These are phyloP conservation scores for Aspergillus panamensis DNA, from an alignment of 495 filamentous ascomycete genomes.

Conservation along the genomic window DNA sequence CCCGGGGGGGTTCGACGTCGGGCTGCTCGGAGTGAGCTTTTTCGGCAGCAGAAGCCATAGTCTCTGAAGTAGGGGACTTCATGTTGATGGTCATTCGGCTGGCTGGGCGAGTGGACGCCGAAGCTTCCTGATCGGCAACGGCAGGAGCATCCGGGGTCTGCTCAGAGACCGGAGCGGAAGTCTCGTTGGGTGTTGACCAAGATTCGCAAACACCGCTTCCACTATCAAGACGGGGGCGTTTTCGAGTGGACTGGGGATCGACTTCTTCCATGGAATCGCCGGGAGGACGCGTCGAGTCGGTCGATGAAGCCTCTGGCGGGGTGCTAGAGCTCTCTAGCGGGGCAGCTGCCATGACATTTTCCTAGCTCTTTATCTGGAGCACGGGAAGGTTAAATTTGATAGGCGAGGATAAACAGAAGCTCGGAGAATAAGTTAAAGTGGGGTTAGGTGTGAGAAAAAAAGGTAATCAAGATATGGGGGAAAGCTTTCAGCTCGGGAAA, in stretches of 20 bases:
- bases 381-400: constrained; percentile 1
- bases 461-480: background rate
- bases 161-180: constrained; percentile 22
- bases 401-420: background rate
- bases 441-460: background rate
- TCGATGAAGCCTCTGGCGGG: constrained; percentile 39
- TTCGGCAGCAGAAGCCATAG: constrained; percentile 19
- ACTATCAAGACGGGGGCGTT: constrained; percentile 62
- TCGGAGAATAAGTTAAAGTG: background rate
- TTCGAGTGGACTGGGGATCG: constrained; percentile 52
- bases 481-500: background rate
- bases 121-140: constrained; percentile 30
- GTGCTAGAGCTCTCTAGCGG: constrained; percentile 49
- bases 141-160: constrained; percentile 32
- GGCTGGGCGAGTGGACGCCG: constrained; percentile 37
- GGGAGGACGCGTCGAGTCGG: constrained; percentile 30
- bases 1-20: constrained; percentile 14
- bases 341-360: constrained; percentile 51
- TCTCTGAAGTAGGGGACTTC: constrained; percentile 35
- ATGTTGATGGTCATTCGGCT: constrained; percentile 58
- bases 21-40: constrained; percentile 18
- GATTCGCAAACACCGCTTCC: constrained; percentile 45
- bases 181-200: constrained; percentile 41
- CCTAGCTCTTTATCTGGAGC: constrained; percentile 11
- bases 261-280: constrained; percentile 55